phyloP scores from a whole-genome alignment of 2,329 filamentous ascomycete species.

The Nannizziopsis barbatae region DNA sequence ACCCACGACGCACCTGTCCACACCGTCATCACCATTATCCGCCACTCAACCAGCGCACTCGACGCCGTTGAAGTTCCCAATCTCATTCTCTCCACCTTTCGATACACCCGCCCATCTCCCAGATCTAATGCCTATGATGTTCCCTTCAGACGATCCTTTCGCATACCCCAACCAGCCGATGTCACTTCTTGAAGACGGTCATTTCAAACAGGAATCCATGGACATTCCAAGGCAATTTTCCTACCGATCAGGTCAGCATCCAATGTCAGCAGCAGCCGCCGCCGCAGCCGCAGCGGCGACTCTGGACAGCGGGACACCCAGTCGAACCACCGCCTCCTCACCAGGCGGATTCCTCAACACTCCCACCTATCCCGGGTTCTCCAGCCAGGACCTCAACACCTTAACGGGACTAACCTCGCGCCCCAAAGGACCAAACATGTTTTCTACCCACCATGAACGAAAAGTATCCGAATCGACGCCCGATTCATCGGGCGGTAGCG shows the following conservation, averaged over 20 bases:
- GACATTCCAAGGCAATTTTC: slow-evolving; percentile 9
- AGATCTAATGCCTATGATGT: slow-evolving; percentile 42
- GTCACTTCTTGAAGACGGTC: slow-evolving; percentile 36
- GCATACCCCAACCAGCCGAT: slow-evolving; percentile 42
- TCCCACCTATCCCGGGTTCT: slow-evolving; percentile 1
- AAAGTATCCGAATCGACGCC: slow-evolving; percentile 11
- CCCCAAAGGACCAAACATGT: slow-evolving; percentile 7
- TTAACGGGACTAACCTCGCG: slow-evolving; percentile 6
- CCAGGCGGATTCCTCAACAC: slow-evolving; percentile 10
- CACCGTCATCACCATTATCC: slow-evolving; percentile 11
- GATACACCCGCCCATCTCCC: slow-evolving; percentile 29
- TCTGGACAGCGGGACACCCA: slow-evolving; percentile 3
- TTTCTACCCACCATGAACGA: slow-evolving; percentile 1
- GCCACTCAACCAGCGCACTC: slow-evolving; percentile 11
- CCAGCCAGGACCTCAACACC: slow-evolving; percentile 2
- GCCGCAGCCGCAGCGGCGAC: no score
- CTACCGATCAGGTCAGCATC: slow-evolving; percentile 7
- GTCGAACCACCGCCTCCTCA: slow-evolving; percentile 8
- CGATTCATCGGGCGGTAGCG: not conserved
- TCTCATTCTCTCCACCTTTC: slow-evolving; percentile 27
- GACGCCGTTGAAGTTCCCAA: slow-evolving; percentile 10
- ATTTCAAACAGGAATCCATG: slow-evolving; percentile 25
- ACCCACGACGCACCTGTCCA: slow-evolving; percentile 9
- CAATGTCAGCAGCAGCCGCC: slow-evolving; percentile 6
- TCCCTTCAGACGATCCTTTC: slow-evolving; percentile 41